Evolutionary conservation across 2,329 filamentous ascomycete species (phyloP).

Genomic region (Alternaria ventricosa): DNA sequence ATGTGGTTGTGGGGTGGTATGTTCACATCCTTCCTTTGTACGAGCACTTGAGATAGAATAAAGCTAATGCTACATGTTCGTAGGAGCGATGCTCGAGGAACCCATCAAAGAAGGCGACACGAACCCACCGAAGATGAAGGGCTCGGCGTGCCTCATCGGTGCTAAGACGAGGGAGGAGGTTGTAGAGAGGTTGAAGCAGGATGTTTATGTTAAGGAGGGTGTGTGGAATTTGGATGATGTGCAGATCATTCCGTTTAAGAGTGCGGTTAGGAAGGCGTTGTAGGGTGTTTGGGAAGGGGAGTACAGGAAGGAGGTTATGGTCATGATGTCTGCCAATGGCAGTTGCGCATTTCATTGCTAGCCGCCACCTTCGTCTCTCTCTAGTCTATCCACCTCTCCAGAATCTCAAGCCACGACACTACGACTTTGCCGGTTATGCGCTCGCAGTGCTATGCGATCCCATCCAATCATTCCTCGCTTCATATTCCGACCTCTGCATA

Average conservation of each 20-base stretch:
- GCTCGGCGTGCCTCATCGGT: slow-evolving; percentile 71
- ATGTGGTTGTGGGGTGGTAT: slow-evolving; percentile 48
- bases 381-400: neutral
- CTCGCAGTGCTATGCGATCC: accelerated
- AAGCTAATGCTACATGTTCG: neutral
- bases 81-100: slow-evolving; percentile 47
- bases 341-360: neutral
- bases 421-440: neutral
- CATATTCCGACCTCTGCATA: neutral
- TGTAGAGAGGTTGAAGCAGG: slow-evolving; percentile 68
- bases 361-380: neutral
- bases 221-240: slow-evolving; percentile 75
- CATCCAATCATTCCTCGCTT: neutral
- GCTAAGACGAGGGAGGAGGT: slow-evolving; percentile 75
- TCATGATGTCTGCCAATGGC: neutral
- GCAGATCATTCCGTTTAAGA: slow-evolving; percentile 58
- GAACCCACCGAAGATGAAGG: slow-evolving; percentile 71
- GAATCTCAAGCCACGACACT: neutral
- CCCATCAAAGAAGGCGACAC: slow-evolving; percentile 63
- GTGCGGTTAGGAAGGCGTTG: slow-evolving; percentile 53
- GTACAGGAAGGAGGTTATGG: neutral
- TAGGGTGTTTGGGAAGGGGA: slow-evolving; percentile 14
- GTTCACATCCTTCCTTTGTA: slow-evolving; percentile 5
- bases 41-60: neutral
- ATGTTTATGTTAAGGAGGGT: slow-evolving; percentile 73